These are phyloP conservation scores for Asterochloris erici DNA, from an alignment of 139 green algal genomes.

Conservation along the genomic window DNA sequence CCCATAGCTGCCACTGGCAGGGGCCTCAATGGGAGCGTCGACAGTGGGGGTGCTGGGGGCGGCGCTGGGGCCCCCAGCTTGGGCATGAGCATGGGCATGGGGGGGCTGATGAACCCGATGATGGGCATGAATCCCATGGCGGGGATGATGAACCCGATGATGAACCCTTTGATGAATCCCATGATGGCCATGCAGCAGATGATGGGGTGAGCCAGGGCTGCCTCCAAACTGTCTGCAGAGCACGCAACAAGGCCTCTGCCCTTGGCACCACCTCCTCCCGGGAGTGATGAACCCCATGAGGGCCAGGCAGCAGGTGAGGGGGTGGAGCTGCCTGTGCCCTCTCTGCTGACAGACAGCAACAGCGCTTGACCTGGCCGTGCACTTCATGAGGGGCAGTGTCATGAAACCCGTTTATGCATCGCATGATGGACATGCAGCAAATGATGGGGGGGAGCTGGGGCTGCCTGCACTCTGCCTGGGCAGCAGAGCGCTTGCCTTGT, in stretches of 20 bases:
- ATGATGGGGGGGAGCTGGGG: no score
- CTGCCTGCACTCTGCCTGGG: no score
- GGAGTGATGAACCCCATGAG: background rate
- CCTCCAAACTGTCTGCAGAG: background rate
- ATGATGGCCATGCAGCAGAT: slow-evolving; percentile 2
- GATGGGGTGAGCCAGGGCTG: slow-evolving; percentile 13
- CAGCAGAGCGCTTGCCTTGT: no score
- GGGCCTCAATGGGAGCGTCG: background rate
- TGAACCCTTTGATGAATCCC: background rate
- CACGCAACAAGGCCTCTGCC: no score
- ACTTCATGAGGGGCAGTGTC: no score
- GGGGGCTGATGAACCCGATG: slow-evolving; percentile 2
- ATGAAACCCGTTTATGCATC: no score
- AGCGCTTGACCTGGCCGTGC: no score
- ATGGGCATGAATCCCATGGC: background rate
- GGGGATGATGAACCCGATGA: slow-evolving; percentile 9
- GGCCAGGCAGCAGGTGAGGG: background rate
- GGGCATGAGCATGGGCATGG: background rate
- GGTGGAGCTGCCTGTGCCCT: background rate
- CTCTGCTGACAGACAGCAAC: background rate
- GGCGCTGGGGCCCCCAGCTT: background rate
- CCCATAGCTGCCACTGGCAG: background rate
- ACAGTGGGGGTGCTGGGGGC: background rate
- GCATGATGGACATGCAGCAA: no score
- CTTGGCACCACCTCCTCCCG: background rate